Evolutionary conservation across 805 yeast species (phyloP), one percentile per base, ranked within the genome.

Genomic region (Saccharomycopsis lassenensis): DNA sequence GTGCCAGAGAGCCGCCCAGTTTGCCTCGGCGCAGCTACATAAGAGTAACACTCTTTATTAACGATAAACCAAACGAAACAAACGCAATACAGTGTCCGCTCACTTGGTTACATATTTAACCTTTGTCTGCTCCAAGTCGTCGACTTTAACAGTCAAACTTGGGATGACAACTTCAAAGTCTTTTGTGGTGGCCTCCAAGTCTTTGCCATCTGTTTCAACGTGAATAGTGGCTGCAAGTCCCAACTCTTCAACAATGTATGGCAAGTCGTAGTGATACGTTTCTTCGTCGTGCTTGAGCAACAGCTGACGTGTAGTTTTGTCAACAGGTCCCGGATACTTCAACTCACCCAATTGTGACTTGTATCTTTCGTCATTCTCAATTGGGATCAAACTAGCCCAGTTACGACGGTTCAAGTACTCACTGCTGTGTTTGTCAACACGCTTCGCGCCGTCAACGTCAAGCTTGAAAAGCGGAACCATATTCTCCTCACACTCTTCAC

Each of bases 121-220:
- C 7, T 28, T 22, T 7, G 40, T 40, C 18, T 40, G 44, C 7
- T 39, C 35, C 29, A 55, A 57, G 1, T 44, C 41, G 15, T 35
- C 40, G n/a, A 8, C 24, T 27, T 26, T 41, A 31, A 55, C 65
- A 11, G 52, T 48, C 35, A 75, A 57, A 25, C 65, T 66, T 2
- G 96, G 95, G 41, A 87, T 71, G 35, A 77, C 58, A 30, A 84
- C 54, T 48, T 78, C 80, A 55, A 84, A 87, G 25, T 65, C 77
- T 18, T 64, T 63, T 1, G 89, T 76, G 20, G 63, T 56, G 20
- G 81, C 72, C 3, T 60, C 53, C 1, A 58, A 44, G 40, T 71
- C 64, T 2, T 45, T 47, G 10, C 63, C 62, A 42, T 82, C 77
- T 33, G 64, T 65, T 52, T 86, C 95, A 29, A 84, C 79, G 47